Evolutionary conservation across 2,329 filamentous ascomycete genomes (phyloP).

Genomic region (Paecilomyces sp.): DNA sequence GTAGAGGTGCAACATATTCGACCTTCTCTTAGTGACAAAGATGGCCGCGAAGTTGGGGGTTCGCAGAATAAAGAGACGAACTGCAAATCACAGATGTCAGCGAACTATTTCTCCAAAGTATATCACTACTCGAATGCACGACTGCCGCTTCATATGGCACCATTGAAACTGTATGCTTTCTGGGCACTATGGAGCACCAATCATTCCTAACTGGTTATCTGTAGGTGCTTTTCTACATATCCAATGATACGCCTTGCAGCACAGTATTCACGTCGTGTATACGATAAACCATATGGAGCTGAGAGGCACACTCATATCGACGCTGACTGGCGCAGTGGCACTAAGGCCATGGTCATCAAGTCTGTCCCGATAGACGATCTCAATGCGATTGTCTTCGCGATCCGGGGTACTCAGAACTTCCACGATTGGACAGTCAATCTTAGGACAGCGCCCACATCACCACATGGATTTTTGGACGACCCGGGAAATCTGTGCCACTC

Average conservation of each 20-base stretch:
- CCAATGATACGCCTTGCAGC: slow-evolving; percentile 72
- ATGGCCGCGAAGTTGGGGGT: background rate
- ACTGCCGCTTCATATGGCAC: slow-evolving; percentile 59
- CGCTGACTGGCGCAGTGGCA: slow-evolving; percentile 65
- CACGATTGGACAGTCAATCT: slow-evolving; percentile 85
- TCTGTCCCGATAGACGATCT: slow-evolving; percentile 70
- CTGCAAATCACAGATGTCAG: slow-evolving; percentile 2
- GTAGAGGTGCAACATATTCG: background rate
- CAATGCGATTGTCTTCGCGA: slow-evolving; percentile 74
- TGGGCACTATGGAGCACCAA: background rate
- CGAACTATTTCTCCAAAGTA: slow-evolving; percentile 66
- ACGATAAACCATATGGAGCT: slow-evolving; percentile 54
- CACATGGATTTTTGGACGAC: slow-evolving; percentile 69
- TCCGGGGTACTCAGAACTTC: slow-evolving; percentile 71
- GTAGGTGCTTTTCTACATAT: slow-evolving; percentile 65
- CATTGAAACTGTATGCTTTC: slow-evolving; percentile 55
- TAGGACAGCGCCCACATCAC: slow-evolving; percentile 58
- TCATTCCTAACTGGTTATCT: background rate
- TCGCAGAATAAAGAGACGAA: background rate
- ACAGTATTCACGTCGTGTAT: slow-evolving; percentile 68
- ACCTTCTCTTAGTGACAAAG: background rate
- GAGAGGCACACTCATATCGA: slow-evolving; percentile 64
- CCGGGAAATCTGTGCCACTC: slow-evolving; percentile 69
- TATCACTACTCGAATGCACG: slow-evolving; percentile 72
- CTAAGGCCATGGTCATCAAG: slow-evolving; percentile 80